A percentile compares a stretch with the other conserved stretches of the same genome.
These are phyloP conservation scores for Boletus rufocinnamomeus DNA, from an alignment of 768 basidiomycete genomes.

Conservation along the genomic window DNA sequence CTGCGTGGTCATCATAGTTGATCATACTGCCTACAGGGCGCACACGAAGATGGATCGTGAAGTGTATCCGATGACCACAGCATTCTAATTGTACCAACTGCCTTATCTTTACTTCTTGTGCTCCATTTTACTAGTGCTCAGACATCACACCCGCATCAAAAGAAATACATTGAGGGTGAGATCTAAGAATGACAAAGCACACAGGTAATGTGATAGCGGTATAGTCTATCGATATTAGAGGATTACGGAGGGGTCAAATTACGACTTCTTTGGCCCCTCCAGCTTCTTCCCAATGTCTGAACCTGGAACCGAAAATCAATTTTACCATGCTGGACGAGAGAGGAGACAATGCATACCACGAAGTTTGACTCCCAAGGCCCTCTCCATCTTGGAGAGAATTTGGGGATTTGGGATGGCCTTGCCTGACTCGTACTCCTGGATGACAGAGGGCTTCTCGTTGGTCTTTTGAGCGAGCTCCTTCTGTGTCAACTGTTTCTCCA, in stretches of 20 bases:
- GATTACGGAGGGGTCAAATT: conserved; percentile 44
- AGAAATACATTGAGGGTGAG: conserved; percentile 26
- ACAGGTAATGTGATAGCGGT: conserved; percentile 21
- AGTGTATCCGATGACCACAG: not conserved
- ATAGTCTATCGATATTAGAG: conserved; percentile 31
- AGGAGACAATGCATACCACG: conserved; percentile 59
- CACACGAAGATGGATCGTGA: conserved; percentile 36
- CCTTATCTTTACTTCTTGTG: conserved; percentile 6
- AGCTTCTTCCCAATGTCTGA: conserved; percentile 85
- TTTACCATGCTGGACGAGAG: not conserved
- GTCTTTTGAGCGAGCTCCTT: conserved; percentile 92
- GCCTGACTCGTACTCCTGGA: conserved; percentile 89
- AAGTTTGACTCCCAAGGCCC: conserved; percentile 82
- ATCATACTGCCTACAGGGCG: conserved; percentile 29
- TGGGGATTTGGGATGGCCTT: conserved; percentile 86
- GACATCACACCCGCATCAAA: conserved; percentile 4
- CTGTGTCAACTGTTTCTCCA: conserved; percentile 79
- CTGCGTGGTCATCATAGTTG: not conserved
- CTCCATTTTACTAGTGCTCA: conserved; percentile 4
- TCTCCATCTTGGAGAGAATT: conserved; percentile 87
- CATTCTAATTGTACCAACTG: not conserved
- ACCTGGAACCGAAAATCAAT: conserved; percentile 43
- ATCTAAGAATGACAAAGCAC: conserved; percentile 26
- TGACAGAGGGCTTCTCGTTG: conserved; percentile 87
- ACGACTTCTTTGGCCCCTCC: conserved; percentile 75